Conservation (phyloP, 129 eudicot genomes). For the Artemisia annua region DNA sequence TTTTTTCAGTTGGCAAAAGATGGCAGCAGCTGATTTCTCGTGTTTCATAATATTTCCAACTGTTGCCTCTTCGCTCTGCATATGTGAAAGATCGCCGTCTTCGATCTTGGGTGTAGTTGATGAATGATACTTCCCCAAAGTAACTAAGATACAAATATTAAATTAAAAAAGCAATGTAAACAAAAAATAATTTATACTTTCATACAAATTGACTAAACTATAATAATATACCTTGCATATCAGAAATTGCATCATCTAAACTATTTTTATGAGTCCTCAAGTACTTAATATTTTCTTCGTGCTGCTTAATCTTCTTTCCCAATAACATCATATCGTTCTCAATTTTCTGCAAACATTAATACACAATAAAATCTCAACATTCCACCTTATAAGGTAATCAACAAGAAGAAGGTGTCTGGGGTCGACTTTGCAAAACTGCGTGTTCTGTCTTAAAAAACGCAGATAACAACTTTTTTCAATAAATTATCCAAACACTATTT, state of each 20-base stretch:
- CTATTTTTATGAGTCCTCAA: slow-evolving; percentile 36
- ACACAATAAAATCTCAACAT: slow-evolving; percentile 4
- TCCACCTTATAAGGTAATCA: no score
- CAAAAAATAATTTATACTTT: background rate
- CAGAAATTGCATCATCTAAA: slow-evolving; percentile 35
- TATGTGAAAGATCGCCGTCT: slow-evolving; percentile 28
- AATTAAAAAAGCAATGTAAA: background rate
- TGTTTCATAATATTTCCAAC: slow-evolving; percentile 27
- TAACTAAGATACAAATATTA: slow-evolving; percentile 24
- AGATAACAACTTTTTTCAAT: no score
- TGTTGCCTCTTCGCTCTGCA: slow-evolving; percentile 38
- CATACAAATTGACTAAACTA: background rate
- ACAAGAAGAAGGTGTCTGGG: no score
- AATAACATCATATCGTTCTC: slow-evolving; percentile 60
- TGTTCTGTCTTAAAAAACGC: no score
- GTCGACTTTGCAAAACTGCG: no score
- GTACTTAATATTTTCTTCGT: slow-evolving; percentile 64
- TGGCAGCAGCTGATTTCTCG: slow-evolving; percentile 40
- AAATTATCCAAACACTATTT: no score
- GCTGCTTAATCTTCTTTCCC: slow-evolving; percentile 71
- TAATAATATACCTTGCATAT: slow-evolving; percentile 34
- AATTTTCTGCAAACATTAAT: slow-evolving; percentile 54
- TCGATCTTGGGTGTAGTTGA: slow-evolving; percentile 29
- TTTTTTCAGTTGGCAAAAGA: slow-evolving; percentile 28
- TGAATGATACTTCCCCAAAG: slow-evolving; percentile 36